Evolutionary conservation across 331 rosid genomes (phyloP).

Genomic region (Malus hybrid): DNA sequence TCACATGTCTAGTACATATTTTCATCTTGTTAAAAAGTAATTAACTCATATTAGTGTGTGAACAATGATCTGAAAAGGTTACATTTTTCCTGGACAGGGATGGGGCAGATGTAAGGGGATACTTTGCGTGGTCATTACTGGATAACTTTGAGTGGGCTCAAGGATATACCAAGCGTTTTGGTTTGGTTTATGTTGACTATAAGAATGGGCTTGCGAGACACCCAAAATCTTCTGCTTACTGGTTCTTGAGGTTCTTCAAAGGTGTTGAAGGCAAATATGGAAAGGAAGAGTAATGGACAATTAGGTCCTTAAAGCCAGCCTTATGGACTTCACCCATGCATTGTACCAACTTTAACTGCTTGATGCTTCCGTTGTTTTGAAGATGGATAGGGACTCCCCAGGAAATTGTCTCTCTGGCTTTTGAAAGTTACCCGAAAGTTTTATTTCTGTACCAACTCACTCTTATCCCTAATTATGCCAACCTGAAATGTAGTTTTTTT

Average conservation of each 20-base stretch:
- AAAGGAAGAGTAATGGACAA: slow-evolving; percentile 39
- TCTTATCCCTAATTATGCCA: not conserved
- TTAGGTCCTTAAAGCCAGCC: not conserved
- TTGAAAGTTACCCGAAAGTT: not conserved
- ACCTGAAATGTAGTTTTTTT: not conserved
- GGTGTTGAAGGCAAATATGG: slow-evolving; percentile 38
- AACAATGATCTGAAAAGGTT: not conserved
- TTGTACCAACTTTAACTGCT: not conserved
- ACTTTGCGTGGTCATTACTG: slow-evolving; percentile 89
- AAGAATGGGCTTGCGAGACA: slow-evolving; percentile 73
- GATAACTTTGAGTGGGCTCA: slow-evolving; percentile 97
- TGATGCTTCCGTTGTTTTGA: not conserved
- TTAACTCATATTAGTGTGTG: not conserved
- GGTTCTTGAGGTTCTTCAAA: slow-evolving; percentile 78
- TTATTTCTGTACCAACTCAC: not conserved
- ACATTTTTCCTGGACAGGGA: slow-evolving; percentile 43
- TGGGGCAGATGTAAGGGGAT: slow-evolving; percentile 83
- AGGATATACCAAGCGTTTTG: slow-evolving; percentile 94
- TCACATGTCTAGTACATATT: not conserved
- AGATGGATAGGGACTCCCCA: no score
- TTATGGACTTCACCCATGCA: not conserved
- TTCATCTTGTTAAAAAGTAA: not conserved
- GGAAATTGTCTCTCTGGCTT: not conserved
- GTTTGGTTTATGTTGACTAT: slow-evolving; percentile 77
- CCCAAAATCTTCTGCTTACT: slow-evolving; percentile 88